phyloP scores from a whole-genome alignment of 495 filamentous ascomycete genomes.

The Chaetomium fimeti region DNA sequence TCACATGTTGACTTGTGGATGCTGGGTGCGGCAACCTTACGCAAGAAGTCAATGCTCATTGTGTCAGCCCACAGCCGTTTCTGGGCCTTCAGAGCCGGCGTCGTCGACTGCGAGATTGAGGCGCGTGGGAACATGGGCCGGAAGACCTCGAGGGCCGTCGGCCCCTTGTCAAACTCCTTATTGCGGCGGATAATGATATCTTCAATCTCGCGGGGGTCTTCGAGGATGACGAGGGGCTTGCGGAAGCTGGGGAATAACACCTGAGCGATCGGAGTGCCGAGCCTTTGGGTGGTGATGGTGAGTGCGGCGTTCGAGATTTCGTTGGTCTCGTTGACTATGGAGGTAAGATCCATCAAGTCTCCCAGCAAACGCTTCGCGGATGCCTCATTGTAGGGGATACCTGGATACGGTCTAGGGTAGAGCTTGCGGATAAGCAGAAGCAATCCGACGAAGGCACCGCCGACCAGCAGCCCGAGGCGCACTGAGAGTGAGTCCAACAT shows the following conservation, averaged over 20 bases:
- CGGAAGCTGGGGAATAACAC: constrained; percentile 27
- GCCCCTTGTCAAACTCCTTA: constrained; percentile 37
- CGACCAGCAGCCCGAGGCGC: background rate
- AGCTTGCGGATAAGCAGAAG: constrained; percentile 10
- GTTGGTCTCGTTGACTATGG: constrained; percentile 16
- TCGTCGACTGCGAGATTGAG: constrained; percentile 31
- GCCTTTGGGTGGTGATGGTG: constrained; percentile 27
- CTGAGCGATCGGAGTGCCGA: constrained; percentile 33
- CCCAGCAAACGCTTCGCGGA: constrained; percentile 33
- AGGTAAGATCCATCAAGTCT: constrained; percentile 33
- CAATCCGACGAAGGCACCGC: background rate
- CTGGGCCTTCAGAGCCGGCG: constrained; percentile 33
- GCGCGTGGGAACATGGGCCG: constrained; percentile 30
- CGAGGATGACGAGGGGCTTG: constrained; percentile 31
- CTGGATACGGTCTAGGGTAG: constrained; percentile 36
- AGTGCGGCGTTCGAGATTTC: constrained; percentile 24
- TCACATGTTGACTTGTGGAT: constrained; percentile 32
- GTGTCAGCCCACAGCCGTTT: constrained; percentile 37
- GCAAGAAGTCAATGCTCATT: constrained; percentile 37
- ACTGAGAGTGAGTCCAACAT: constrained; percentile 1
- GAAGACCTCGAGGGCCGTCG: constrained; percentile 22
- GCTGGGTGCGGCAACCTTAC: constrained; percentile 33
- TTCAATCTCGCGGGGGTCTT: constrained; percentile 35
- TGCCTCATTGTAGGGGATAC: constrained; percentile 39
- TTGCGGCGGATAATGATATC: constrained; percentile 34